Conservation (phyloP, 2,329 filamentous ascomycete species). For the Zalaria sp. region DNA sequence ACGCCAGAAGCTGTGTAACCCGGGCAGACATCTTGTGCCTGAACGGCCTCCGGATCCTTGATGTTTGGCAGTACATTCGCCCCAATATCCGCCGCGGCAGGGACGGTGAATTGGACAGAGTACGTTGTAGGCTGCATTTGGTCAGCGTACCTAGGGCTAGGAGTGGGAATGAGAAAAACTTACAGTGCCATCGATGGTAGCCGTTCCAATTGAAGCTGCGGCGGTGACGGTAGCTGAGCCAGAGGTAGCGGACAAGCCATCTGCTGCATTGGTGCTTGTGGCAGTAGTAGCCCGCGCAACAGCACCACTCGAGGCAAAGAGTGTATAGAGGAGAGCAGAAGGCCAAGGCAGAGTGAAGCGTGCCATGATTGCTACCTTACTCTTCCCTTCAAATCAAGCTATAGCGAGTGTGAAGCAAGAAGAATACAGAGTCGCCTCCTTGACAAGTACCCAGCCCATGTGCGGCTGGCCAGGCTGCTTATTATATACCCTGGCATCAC, state of each 20-base stretch:
- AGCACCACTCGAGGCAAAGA: conserved; percentile 4
- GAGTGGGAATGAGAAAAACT: neutral
- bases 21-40: conserved; percentile 50
- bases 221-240: conserved; percentile 6
- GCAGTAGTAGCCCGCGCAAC: conserved; percentile 10
- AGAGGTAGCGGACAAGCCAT: conserved; percentile 9
- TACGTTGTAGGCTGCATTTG: conserved; percentile 11
- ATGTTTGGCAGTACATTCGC: conserved; percentile 45
- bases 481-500: neutral
- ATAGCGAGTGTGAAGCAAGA: neutral
- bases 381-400: neutral
- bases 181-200: conserved; percentile 13
- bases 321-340: neutral
- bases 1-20: conserved; percentile 43
- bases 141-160: neutral
- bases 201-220: conserved; percentile 9
- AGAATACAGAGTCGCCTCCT: neutral
- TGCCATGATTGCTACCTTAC: neutral
- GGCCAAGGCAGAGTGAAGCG: neutral
- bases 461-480: neutral
- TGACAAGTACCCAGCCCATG: neutral
- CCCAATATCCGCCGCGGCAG: conserved; percentile 17
- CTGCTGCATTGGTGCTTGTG: conserved; percentile 3
- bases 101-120: conserved; percentile 17
- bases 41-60: conserved; percentile 45